phyloP scores from a whole-genome alignment of 176 grass and related monocot species.

The Thalia dealbata region DNA sequence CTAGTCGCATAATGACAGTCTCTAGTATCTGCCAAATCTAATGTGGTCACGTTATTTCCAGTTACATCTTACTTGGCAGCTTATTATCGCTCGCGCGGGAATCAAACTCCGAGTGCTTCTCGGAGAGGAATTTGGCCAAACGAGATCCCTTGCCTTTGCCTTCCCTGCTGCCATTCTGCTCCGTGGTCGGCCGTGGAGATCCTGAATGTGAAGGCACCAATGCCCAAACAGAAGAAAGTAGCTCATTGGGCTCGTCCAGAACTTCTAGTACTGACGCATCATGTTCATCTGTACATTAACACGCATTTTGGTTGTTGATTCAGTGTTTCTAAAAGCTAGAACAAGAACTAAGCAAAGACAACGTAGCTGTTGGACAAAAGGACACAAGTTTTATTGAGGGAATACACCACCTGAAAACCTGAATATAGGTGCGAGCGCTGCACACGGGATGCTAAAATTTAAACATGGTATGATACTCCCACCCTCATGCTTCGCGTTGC shows the following conservation, averaged over 20 bases:
- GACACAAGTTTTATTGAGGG: background rate
- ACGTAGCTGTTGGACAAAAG: background rate
- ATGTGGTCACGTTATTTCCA: background rate
- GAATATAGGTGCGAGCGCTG: conserved; percentile 54
- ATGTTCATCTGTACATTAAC: conserved; percentile 33
- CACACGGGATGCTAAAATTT: conserved; percentile 90
- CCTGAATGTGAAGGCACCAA: conserved; percentile 29
- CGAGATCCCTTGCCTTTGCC: conserved; percentile 34
- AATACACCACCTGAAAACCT: conserved; percentile 50
- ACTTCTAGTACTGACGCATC: conserved; percentile 39
- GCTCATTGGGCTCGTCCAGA: conserved; percentile 60
- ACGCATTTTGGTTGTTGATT: background rate
- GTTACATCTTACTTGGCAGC: conserved; percentile 62
- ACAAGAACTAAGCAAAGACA: background rate
- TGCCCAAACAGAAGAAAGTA: conserved; percentile 69
- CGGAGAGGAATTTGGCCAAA: conserved; percentile 60
- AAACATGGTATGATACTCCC: conserved; percentile 82
- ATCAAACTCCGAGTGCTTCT: conserved; percentile 35
- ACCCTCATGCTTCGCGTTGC: conserved; percentile 87
- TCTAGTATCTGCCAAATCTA: too few species aligned
- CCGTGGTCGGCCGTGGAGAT: conserved; percentile 14
- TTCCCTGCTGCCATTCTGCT: conserved; percentile 24
- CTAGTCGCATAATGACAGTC: too few species aligned
- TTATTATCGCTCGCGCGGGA: conserved; percentile 29
- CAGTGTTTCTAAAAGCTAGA: conserved; percentile 9